Base-by-base conservation (phyloP, 768 basidiomycete species). In the Daedaleopsis nitida region DNA sequence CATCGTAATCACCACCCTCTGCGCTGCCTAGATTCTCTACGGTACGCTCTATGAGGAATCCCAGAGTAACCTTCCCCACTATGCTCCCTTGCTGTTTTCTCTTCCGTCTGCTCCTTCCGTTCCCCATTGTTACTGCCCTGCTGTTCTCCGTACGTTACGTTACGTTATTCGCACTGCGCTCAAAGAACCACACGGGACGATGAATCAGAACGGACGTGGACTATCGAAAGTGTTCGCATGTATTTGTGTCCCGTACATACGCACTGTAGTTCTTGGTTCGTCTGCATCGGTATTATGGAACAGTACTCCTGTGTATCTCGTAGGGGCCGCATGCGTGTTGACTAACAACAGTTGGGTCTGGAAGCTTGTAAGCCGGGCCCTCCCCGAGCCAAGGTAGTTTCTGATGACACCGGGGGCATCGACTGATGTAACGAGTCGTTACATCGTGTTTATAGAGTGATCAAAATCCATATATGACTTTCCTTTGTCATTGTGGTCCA, bases 241-340 rank as follows among this genome's bases (percentile, higher is more conserved):
- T 68, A 68, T 65, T 68, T 68, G 66, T 67, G 60, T 57, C 62
- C 66, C 64, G 60, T 64, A 66, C 66, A 59, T 61, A 58, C 57
- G 59, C 62, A 58, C 62, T 58, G 59, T 66, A 62, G 58, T 63
- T 61, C 55, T 63, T 59, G 56, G 49, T 59, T 64, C 50, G 58
- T 54, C 47, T 1, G 9, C 13, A 24, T 21, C 60, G 48, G 58
- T 60, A 32, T 51, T 48, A 57, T 42, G 23, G 43, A 42, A 32
- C 27, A 32, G 27, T 47, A n/a, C 24, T 21, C 52, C 27, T 51
- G 43, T 57, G 56, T 52, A n/a, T 21, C 12, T 3, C 19, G 47
- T 7, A 7, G 27, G 7, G 27, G 27, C 27, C 7, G 27, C 27
- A n/a, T n/a, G n/a, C n/a, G n/a, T n/a, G n/a, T n/a, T n/a, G n/a